Conservation (phyloP, 148 eudicot genomes). For the Silene latifolia region DNA sequence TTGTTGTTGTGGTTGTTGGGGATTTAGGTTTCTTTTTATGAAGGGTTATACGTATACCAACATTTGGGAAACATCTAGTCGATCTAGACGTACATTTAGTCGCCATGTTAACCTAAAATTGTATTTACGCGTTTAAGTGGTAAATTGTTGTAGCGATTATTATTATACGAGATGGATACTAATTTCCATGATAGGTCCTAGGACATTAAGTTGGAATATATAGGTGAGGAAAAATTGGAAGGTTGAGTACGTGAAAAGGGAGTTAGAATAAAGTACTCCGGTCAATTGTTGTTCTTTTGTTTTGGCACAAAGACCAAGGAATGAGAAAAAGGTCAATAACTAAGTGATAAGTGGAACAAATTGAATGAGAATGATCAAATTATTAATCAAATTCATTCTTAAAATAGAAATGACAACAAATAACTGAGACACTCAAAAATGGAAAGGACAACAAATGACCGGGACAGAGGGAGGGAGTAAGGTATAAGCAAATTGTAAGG, state of each 20-base stretch:
- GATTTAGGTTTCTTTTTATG: constrained; percentile 32
- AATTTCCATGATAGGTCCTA: neutral
- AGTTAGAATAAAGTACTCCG: constrained; percentile 1
- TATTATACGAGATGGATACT: neutral
- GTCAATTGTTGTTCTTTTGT: too few species aligned
- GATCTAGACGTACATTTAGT: constrained; percentile 29
- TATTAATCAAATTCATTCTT: too few species aligned
- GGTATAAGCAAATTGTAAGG: constrained; percentile 12
- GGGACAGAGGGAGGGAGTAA: neutral
- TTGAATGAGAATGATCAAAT: too few species aligned
- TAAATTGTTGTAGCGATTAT: neutral
- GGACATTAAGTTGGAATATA: neutral
- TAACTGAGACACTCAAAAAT: too few species aligned
- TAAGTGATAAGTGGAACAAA: too few species aligned
- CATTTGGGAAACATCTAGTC: constrained; percentile 39
- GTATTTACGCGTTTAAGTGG: neutral
- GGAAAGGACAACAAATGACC: too few species aligned
- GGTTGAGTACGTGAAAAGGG: neutral
- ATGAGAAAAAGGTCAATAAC: too few species aligned
- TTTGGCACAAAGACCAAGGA: too few species aligned
- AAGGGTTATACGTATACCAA: constrained; percentile 28
- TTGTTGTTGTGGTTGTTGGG: constrained; percentile 1
- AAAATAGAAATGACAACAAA: too few species aligned
- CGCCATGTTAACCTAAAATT: constrained; percentile 26
- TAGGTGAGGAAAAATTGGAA: neutral